phyloP scores from a whole-genome alignment of 2,329 filamentous ascomycete genomes.

The Samsoniella hepiali region DNA sequence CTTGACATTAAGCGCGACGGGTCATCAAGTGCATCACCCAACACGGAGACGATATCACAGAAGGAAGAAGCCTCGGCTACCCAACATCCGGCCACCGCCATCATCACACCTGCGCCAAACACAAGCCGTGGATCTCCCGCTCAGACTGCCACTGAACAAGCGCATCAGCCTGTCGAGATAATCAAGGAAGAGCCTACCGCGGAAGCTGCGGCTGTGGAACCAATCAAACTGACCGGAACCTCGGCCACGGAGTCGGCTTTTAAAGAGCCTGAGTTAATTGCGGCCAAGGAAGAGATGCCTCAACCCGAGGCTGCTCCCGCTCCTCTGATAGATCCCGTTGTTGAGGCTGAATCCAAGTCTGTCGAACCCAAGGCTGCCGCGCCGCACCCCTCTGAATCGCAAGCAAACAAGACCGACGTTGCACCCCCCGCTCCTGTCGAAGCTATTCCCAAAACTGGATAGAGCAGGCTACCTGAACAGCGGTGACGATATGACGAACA shows the following conservation, averaged over 20 bases:
- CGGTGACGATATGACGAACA: constrained; percentile 16
- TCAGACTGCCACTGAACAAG: neutral
- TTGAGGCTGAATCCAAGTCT: neutral
- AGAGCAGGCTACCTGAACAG: neutral
- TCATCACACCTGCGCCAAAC: neutral
- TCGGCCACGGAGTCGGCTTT: neutral
- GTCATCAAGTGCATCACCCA: neutral
- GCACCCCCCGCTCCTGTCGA: neutral
- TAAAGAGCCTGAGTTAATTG: neutral
- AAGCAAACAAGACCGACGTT: neutral
- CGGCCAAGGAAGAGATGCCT: neutral
- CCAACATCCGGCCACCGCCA: neutral
- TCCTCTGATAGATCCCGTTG: neutral
- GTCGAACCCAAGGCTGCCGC: neutral
- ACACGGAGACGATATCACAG: neutral
- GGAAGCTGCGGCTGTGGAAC: neutral
- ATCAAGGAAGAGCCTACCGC: constrained; percentile 18
- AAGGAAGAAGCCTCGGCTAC: constrained; percentile 20
- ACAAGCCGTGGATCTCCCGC: neutral
- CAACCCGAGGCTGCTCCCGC: neutral
- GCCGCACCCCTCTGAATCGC: neutral
- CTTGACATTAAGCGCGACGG: constrained; percentile 46
- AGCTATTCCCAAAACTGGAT: constrained; percentile 1
- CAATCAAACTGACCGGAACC: constrained; percentile 3
- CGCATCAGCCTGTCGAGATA: neutral